Percentiles rank a stretch among this genome's conserved stretches.
Evolutionary conservation across 106 monocot species (phyloP).

Genomic region (Ottelia alismoides): DNA sequence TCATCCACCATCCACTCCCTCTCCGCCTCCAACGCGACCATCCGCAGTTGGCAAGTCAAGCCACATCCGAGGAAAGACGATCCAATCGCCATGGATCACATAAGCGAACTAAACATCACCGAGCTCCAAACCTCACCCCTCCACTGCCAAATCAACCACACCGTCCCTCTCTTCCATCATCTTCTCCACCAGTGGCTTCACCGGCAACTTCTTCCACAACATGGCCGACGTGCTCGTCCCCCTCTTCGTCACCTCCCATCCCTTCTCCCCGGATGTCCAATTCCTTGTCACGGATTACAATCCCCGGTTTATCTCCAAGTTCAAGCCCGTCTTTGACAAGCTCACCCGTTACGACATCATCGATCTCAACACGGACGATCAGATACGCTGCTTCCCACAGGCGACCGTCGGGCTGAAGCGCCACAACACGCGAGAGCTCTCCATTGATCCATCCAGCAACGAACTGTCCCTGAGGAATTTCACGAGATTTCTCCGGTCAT

Average conservation of each 20-base stretch:
- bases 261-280: constrained; percentile 35
- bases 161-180: too few relatives aligned
- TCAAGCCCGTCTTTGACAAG: neutral
- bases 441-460: constrained; percentile 26
- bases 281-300: constrained; percentile 13
- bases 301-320: constrained; percentile 17
- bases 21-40: constrained; percentile 1
- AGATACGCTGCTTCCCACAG: constrained; percentile 11
- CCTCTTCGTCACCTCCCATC: constrained; percentile 24
- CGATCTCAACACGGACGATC: constrained; percentile 8
- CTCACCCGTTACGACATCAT: constrained; percentile 11
- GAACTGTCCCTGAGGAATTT: too few relatives aligned
- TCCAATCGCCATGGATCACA: neutral
- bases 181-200: constrained; percentile 20
- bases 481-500: constrained; percentile 12
- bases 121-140: constrained; percentile 17
- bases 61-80: constrained; percentile 53
- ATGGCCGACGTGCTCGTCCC: constrained; percentile 39
- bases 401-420: constrained; percentile 10
- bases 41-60: constrained; percentile 27
- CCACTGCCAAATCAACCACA: too few relatives aligned
- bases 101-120: constrained; percentile 14
- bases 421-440: constrained; percentile 19
- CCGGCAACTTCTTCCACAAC: constrained; percentile 37
- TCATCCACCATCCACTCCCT: constrained; percentile 1